Evolutionary conservation across 2,329 filamentous ascomycete species (phyloP), one percentile per base, ranked within the genome.

Genomic region (Trichophyton benhamiae): DNA sequence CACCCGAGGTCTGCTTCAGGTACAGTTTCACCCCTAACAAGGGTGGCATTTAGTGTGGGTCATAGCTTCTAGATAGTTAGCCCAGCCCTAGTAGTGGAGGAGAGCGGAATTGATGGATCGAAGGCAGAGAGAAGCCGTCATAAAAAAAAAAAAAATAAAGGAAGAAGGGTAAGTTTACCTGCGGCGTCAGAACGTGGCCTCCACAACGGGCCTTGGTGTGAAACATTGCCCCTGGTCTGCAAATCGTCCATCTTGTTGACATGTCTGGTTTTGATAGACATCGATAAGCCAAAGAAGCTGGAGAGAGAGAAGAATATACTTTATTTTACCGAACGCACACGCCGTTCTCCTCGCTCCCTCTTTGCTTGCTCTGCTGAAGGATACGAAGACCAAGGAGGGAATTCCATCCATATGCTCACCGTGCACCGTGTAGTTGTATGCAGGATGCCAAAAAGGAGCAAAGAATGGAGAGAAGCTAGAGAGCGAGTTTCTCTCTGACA

Each of bases 201-300:
- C 49, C 49, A 53, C 49, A 53, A 27, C 49, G 49, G 49, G 49
- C 49, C 27, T 53, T 30, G 49, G 13, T 53, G 11, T 53, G 49
- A 53, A 53, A 53, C 49, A 53, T n/a, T n/a, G 49, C 49, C 49
- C 48, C 49, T 53, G 49, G 33, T 25, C 22, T 53, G 49, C 22
- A 33, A 33, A 53, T 48, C 44, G 49, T 25, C 22, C 13, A 25
- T 13, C 49, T 53, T 30, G 13, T 53, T 53, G 49, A 53, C 27
- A 30, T 30, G 22, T 25, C n/a, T n/a, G 49, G 49, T 30, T n/a
- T 33, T 53, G 49, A 53, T 33, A 33, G 49, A 53, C 49, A 30
- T 20, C 46, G 41, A 44, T 8, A 44, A 44, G 41, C 41, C 6
- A 27, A 53, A 33, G 17, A 53, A n/a, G 17, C 7, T 53, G 22